phyloP scores from a whole-genome alignment of 768 basidiomycete species.

The Boletus subcaerulescens region DNA sequence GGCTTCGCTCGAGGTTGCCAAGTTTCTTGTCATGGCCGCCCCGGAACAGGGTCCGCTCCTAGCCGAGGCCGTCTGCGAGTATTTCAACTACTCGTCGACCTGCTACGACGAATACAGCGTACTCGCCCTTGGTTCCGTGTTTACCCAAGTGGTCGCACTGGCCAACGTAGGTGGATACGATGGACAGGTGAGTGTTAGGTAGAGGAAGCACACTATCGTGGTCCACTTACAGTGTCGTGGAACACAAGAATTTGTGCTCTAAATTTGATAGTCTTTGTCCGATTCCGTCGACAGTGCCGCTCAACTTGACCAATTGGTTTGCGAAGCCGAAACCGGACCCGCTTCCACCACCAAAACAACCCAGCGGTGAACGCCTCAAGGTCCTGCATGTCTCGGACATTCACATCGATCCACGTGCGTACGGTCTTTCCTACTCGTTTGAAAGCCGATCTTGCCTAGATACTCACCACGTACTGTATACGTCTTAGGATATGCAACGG shows the following conservation, averaged over 20 bases:
- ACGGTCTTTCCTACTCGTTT: too few relatives aligned
- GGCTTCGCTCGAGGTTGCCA: constrained; percentile 37
- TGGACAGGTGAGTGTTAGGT: constrained; percentile 37
- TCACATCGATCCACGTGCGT: constrained; percentile 35
- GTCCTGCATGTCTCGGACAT: constrained; percentile 48
- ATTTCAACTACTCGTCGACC: constrained; percentile 36
- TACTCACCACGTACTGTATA: neutral
- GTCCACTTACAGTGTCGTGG: neutral
- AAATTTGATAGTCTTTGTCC: constrained; percentile 36
- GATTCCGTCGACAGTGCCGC: constrained; percentile 36
- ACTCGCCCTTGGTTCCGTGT: constrained; percentile 36
- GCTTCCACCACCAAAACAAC: constrained; percentile 37
- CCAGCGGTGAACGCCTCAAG: constrained; percentile 44
- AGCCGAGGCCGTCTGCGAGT: constrained; percentile 39
- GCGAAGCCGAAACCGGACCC: constrained; percentile 47
- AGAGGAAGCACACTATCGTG: too few relatives aligned
- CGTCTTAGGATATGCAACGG: constrained; percentile 52
- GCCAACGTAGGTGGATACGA: constrained; percentile 46
- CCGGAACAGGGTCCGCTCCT: constrained; percentile 42
- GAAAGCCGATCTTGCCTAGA: neutral
- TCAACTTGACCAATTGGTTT: constrained; percentile 46
- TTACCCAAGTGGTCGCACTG: constrained; percentile 45
- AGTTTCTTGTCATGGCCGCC: constrained; percentile 41
- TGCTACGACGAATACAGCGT: constrained; percentile 36
- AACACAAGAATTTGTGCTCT: constrained; percentile 31